phyloP scores from a whole-genome alignment of 2,329 filamentous ascomycete genomes.

The Didymellaceae sp. region DNA sequence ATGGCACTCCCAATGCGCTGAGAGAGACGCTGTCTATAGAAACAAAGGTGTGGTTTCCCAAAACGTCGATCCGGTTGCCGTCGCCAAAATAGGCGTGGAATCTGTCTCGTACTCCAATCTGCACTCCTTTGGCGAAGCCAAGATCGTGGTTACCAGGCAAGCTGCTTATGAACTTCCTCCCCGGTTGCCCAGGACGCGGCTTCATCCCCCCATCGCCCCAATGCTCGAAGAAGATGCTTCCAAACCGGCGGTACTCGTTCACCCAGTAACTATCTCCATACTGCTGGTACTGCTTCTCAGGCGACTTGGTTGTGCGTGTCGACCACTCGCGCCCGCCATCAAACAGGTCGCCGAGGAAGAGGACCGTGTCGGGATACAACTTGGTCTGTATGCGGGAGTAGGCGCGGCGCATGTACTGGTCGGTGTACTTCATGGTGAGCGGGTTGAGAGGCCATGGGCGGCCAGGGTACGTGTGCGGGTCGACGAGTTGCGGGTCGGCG shows the following conservation, averaged over 20 bases:
- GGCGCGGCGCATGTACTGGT: conserved; percentile 85
- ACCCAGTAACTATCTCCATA: conserved; percentile 88
- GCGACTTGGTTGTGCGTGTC: conserved; percentile 60
- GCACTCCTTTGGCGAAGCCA: conserved; percentile 86
- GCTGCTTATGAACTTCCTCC: conserved; percentile 80
- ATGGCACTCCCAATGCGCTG: conserved; percentile 70
- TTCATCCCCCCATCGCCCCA: conserved; percentile 66
- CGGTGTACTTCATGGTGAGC: conserved; percentile 75
- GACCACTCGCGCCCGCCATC: conserved; percentile 97
- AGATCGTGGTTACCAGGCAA: conserved; percentile 95
- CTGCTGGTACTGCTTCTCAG: conserved; percentile 72
- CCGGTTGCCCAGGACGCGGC: conserved; percentile 65
- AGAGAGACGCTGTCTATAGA: conserved; percentile 88
- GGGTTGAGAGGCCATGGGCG: conserved; percentile 75
- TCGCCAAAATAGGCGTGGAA: conserved; percentile 91
- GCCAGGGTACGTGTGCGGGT: conserved; percentile 92
- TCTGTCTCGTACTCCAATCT: conserved; percentile 77
- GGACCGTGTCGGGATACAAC: conserved; percentile 82
- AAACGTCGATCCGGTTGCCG: conserved; percentile 85
- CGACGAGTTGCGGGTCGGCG: conserved; percentile 89
- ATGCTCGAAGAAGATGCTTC: conserved; percentile 79
- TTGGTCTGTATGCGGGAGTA: conserved; percentile 78
- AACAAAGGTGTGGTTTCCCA: conserved; percentile 95
- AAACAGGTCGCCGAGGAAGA: conserved; percentile 94
- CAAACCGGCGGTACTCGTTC: conserved; percentile 83